Conservation (phyloP, 2,329 filamentous ascomycete species). For the Nakataea oryzae region DNA sequence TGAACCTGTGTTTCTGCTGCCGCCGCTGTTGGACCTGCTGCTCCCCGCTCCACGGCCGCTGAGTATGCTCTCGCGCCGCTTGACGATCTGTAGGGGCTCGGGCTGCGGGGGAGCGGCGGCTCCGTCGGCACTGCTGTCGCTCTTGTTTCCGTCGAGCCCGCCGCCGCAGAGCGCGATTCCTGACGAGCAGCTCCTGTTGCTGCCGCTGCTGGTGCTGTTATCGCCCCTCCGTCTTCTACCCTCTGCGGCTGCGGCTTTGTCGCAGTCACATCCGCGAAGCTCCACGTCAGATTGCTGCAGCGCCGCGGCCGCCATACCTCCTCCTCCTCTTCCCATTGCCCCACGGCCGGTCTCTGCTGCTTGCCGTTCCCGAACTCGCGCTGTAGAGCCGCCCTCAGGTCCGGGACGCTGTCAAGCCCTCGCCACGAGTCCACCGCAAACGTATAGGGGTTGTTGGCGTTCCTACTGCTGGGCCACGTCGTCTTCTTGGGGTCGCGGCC, state of each 20-base stretch:
- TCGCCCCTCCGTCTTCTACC: not conserved
- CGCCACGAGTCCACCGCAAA: constrained; percentile 1
- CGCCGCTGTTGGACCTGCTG: constrained; percentile 12
- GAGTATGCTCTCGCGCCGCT: constrained; percentile 4
- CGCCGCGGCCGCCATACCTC: not conserved
- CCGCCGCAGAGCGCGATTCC: not conserved
- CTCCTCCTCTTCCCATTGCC: not conserved
- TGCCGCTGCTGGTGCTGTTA: too few relatives aligned
- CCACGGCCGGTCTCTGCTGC: not conserved
- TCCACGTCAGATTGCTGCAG: constrained; percentile 1
- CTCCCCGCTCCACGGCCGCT: not conserved
- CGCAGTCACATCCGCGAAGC: not conserved
- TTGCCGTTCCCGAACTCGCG: not conserved
- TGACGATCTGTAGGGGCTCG: constrained; percentile 11
- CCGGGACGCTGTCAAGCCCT: not conserved
- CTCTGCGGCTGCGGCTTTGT: not conserved
- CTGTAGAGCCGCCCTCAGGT: not conserved
- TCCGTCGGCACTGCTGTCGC: not conserved
- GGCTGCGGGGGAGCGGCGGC: too few relatives aligned
- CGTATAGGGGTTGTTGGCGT: not conserved
- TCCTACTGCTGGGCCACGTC: not conserved
- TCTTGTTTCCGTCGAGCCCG: not conserved
- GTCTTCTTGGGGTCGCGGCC: not conserved
- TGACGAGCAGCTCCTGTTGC: not conserved
- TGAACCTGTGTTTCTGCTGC: constrained; percentile 13